Evolutionary conservation across 352 stramenopile species (phyloP), one percentile per base, ranked within the genome.

Genomic region (Pythium rishiriense): DNA sequence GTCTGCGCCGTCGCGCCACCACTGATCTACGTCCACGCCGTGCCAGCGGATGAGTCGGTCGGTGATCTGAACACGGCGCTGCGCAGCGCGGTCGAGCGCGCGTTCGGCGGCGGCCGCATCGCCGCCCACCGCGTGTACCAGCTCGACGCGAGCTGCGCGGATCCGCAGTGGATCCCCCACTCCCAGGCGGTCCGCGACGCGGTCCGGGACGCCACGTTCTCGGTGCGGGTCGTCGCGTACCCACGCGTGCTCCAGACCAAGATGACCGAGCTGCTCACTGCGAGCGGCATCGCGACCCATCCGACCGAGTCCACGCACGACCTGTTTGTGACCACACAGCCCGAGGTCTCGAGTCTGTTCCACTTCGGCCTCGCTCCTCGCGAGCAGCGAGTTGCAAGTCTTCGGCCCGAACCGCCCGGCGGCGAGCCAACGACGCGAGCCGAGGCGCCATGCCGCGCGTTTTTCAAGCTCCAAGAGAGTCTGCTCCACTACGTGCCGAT

Each of bases 391-490:
- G 11, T 35, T 35, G 31, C 37, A 2, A 43, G 37, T n/a, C 37
- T 4, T 19, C 1, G 37, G 37, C 15, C 37, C 11, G 11, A n/a
- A n/a, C n/a, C n/a, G n/a, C n/a, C n/a, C n/a, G n/a, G n/a, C n/a
- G n/a, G n/a, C n/a, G n/a, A n/a, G n/a, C 55, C 54, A n/a, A 26
- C 24, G 21, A 52, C 73, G 7, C 47, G 64, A 15, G 65, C 64
- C 4, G 62, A 79, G 15, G 72, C 76, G 0, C 79, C 79, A 4
- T 85, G 76, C 47, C 73, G 76, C 2, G 79, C 79, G 3, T 86
- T 78, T 52, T 85, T 81, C 66, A 86, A 88, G 64, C 66, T 88
- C 54, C 42, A 77, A 22, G 79, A 88, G 65, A 71, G 65, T 55
- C 57, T 85, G 12, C 47, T 22, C n/a, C 51, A 73, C 37, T 42